Conservation (phyloP, 768 basidiomycete genomes). For the Lactifluus rugatus region DNA sequence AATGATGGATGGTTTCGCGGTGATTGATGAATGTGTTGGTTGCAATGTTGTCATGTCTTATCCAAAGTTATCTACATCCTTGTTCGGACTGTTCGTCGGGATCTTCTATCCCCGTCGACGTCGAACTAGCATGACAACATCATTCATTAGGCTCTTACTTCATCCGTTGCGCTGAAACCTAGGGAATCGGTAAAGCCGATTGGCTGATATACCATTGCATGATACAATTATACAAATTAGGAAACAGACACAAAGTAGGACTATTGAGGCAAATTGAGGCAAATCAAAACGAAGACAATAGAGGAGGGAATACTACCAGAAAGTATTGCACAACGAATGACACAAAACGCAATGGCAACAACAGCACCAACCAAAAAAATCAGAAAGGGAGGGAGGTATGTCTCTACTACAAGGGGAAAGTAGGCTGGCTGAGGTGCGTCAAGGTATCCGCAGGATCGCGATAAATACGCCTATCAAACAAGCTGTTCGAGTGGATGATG, state of each 20-base stretch:
- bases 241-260: conserved; percentile 10
- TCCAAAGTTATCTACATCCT: too few species aligned
- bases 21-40: too few species aligned
- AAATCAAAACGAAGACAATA: conserved; percentile 1
- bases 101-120: too few species aligned
- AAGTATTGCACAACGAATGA: conserved; percentile 8
- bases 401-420: conserved; percentile 3
- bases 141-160: too few species aligned
- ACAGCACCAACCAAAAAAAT: conserved; percentile 2
- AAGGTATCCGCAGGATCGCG: conserved; percentile 16
- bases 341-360: background rate
- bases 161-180: background rate
- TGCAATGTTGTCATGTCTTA: too few species aligned
- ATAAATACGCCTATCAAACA: conserved; percentile 14
- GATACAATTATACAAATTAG: conserved; percentile 19
- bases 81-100: background rate
- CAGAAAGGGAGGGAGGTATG: background rate
- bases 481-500: background rate
- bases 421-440: conserved; percentile 6
- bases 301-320: background rate
- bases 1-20: too few species aligned
- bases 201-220: conserved; percentile 9
- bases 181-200: background rate
- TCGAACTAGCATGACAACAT: too few species aligned
- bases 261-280: background rate